These are phyloP conservation scores for Diaporthe citrichinensis DNA, from an alignment of 2,329 filamentous ascomycete genomes.

Conservation along the genomic window DNA sequence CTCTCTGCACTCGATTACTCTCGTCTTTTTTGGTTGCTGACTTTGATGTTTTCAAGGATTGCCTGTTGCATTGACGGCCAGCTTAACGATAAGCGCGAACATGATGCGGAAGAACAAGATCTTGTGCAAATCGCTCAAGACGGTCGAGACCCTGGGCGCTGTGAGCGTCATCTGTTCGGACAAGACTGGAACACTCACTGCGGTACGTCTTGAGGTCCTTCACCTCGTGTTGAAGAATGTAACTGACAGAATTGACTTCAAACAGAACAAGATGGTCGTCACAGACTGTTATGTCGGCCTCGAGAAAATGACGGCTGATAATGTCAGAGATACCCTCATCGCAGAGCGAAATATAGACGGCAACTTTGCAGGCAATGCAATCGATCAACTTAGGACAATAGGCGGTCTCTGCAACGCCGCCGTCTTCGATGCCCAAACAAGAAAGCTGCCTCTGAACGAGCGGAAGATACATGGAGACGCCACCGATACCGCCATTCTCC, in stretches of 20 bases:
- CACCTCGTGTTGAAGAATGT: no score
- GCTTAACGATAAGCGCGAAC: slow-evolving; percentile 81
- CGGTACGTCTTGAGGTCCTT: slow-evolving; percentile 51
- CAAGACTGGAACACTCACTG: slow-evolving; percentile 80
- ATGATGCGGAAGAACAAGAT: slow-evolving; percentile 84
- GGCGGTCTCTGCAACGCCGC: slow-evolving; percentile 81
- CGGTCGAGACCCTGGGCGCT: slow-evolving; percentile 80
- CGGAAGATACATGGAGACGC: slow-evolving; percentile 81
- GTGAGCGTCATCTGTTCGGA: slow-evolving; percentile 83
- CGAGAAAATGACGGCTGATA: slow-evolving; percentile 63
- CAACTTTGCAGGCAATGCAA: slow-evolving; percentile 54
- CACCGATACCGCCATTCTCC: slow-evolving; percentile 81
- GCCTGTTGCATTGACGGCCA: slow-evolving; percentile 78
- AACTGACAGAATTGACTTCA: neutral
- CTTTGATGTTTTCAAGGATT: slow-evolving; percentile 66
- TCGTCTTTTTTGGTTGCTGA: neutral
- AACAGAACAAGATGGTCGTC: slow-evolving; percentile 78
- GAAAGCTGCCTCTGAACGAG: slow-evolving; percentile 69
- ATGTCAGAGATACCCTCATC: slow-evolving; percentile 59
- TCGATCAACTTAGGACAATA: slow-evolving; percentile 72
- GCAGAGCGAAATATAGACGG: slow-evolving; percentile 46
- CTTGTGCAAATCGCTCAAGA: slow-evolving; percentile 84
- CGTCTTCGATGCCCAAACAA: slow-evolving; percentile 78
- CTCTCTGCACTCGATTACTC: rapidly evolving
- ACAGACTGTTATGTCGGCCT: slow-evolving; percentile 75